Evolutionary conservation across 192 early-diverging fungal genomes (phyloP).

Genomic region (Podila clonocystis): DNA sequence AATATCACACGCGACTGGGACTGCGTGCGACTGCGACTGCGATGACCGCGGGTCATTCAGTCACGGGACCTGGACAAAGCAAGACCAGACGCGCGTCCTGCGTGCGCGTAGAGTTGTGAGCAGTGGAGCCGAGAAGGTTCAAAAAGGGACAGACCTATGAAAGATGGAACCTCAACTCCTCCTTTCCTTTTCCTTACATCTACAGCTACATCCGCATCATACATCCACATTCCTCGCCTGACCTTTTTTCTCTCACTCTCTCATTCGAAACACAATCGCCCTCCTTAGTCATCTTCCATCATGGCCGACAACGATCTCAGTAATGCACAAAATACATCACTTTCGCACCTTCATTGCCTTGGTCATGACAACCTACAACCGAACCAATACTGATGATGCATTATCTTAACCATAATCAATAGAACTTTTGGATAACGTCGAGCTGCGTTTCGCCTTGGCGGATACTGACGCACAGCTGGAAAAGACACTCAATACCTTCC

Average conservation of each 20-base stretch:
- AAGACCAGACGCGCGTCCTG: too few relatives aligned
- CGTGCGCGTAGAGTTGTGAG: too few relatives aligned
- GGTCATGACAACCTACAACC: too few relatives aligned
- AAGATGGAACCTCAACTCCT: too few relatives aligned
- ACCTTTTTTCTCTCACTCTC: background rate
- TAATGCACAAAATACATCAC: background rate
- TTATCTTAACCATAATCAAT: background rate
- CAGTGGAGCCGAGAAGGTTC: too few relatives aligned
- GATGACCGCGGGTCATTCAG: too few relatives aligned
- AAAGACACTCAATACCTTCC: conserved; percentile 66
- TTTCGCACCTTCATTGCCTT: background rate
- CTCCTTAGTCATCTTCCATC: conserved; percentile 1
- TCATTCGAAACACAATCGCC: background rate
- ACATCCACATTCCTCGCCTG: background rate
- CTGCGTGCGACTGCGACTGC: too few relatives aligned
- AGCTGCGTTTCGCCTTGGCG: conserved; percentile 78
- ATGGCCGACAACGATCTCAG: conserved; percentile 49
- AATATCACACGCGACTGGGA: too few relatives aligned
- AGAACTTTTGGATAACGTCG: conserved; percentile 75
- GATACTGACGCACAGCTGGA: conserved; percentile 74
- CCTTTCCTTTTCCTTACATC: too few relatives aligned
- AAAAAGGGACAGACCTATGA: too few relatives aligned
- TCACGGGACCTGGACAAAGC: too few relatives aligned
- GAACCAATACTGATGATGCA: background rate
- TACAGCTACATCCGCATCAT: too few relatives aligned